phyloP scores from a whole-genome alignment of 805 yeast genomes.

The Candida qinlingensis region DNA sequence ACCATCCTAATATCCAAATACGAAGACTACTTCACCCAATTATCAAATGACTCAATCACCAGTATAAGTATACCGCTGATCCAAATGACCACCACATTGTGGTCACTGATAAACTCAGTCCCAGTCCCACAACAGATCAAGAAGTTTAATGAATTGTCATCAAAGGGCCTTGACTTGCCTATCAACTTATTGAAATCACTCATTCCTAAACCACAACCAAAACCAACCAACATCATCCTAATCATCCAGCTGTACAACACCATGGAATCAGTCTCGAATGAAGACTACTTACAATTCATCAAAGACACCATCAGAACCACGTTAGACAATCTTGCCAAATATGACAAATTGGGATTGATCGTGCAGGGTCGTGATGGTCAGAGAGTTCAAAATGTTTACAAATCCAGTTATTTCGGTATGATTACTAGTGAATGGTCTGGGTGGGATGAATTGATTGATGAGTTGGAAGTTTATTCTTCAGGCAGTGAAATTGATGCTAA shows the following conservation, averaged over 20 bases:
- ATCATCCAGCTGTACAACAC: conserved; percentile 37
- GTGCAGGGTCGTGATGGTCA: conserved; percentile 41
- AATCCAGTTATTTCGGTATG: conserved; percentile 43
- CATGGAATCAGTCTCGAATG: conserved; percentile 20
- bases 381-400: conserved; percentile 29
- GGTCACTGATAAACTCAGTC: conserved; percentile 35
- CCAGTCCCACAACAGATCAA: conserved; percentile 35
- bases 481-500: conserved; percentile 6
- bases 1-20: conserved; percentile 36
- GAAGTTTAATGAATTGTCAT: conserved; percentile 31
- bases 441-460: conserved; percentile 40
- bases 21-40: conserved; percentile 27
- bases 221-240: conserved; percentile 37
- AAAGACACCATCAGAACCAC: conserved; percentile 24
- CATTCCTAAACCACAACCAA: conserved; percentile 34
- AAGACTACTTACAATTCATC: conserved; percentile 26
- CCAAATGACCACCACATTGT: conserved; percentile 47
- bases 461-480: conserved; percentile 25
- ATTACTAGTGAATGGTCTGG: conserved; percentile 41
- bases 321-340: conserved; percentile 25
- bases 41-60: conserved; percentile 4
- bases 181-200: conserved; percentile 32
- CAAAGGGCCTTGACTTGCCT: conserved; percentile 39
- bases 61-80: conserved; percentile 29
- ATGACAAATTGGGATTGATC: conserved; percentile 44